Conservation (phyloP, 331 rosid genomes). For the Pyracantha coccinea region DNA sequence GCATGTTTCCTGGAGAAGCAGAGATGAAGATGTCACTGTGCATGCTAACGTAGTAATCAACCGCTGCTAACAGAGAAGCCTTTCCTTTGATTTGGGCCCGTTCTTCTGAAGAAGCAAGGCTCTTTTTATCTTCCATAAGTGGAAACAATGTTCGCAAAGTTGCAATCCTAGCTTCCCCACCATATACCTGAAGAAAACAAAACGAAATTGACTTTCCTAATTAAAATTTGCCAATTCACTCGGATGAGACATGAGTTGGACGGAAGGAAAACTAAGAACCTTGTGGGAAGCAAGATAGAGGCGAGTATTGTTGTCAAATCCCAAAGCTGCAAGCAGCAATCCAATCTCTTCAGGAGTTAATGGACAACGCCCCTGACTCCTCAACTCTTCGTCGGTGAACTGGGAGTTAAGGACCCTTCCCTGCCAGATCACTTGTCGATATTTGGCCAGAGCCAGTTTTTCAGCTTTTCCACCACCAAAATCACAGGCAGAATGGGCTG, state of each 20-base stretch:
- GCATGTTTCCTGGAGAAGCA: conserved; percentile 98
- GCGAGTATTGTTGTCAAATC: conserved; percentile 75
- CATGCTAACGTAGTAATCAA: conserved; percentile 75
- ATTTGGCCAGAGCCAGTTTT: conserved; percentile 73
- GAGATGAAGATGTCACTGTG: conserved; percentile 80
- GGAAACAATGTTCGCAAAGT: conserved; percentile 64
- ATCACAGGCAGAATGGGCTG: conserved; percentile 97
- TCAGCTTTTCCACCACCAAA: conserved; percentile 92
- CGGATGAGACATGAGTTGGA: conserved; percentile 8
- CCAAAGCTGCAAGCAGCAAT: conserved; percentile 73
- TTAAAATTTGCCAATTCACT: conserved; percentile 2
- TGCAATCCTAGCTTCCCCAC: conserved; percentile 85
- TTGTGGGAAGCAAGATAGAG: conserved; percentile 85
- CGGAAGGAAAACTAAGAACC: conserved; percentile 30
- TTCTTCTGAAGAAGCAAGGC: conserved; percentile 64
- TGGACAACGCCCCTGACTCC: conserved; percentile 88
- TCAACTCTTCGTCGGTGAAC: conserved; percentile 80
- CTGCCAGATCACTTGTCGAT: conserved; percentile 78
- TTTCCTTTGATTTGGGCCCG: conserved; percentile 68
- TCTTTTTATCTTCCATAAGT: conserved; percentile 87
- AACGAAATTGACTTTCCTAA: neutral
- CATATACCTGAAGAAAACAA: conserved; percentile 58
- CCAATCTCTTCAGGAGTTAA: conserved; percentile 92
- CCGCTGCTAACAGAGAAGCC: conserved; percentile 84
- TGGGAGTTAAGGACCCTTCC: conserved; percentile 91